Conservation (phyloP, 768 basidiomycete species). For the Boletus sp. region DNA sequence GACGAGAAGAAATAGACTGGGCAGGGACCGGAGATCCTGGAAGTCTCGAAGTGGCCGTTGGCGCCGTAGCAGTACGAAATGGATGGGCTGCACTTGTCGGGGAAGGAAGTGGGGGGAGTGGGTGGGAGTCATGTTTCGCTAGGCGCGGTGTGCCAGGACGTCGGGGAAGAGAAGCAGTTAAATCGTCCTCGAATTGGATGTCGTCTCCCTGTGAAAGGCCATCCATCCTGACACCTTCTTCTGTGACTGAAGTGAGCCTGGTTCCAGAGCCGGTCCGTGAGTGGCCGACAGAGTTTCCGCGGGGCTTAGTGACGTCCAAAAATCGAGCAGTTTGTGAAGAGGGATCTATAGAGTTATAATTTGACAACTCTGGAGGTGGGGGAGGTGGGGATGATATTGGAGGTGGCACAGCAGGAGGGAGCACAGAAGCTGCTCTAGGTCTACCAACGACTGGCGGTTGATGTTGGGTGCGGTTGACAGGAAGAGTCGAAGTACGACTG, state of each 20-base stretch:
- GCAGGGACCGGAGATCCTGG: constrained; percentile 50
- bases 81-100: constrained; percentile 36
- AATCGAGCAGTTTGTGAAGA: constrained; percentile 32
- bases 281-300: constrained; percentile 53
- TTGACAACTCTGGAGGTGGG: constrained; percentile 43
- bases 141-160: constrained; percentile 44
- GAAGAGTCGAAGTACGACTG: constrained; percentile 37
- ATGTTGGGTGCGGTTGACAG: constrained; percentile 28
- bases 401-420: constrained; percentile 66
- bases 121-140: constrained; percentile 54
- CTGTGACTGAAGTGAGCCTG: constrained; percentile 58
- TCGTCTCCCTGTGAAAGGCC: constrained; percentile 30
- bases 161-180: constrained; percentile 29
- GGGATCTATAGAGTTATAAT: constrained; percentile 29
- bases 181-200: constrained; percentile 31
- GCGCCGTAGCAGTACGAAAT: constrained; percentile 25
- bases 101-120: constrained; percentile 65
- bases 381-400: constrained; percentile 61
- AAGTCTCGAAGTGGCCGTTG: constrained; percentile 30
- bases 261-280: constrained; percentile 54
- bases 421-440: constrained; percentile 54
- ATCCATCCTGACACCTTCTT: constrained; percentile 49
- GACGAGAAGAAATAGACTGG: constrained; percentile 44
- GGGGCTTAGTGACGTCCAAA: constrained; percentile 41
- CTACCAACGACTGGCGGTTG: constrained; percentile 33